phyloP scores from a whole-genome alignment of 1,139 yeast species.

The Candida glucosophila region DNA sequence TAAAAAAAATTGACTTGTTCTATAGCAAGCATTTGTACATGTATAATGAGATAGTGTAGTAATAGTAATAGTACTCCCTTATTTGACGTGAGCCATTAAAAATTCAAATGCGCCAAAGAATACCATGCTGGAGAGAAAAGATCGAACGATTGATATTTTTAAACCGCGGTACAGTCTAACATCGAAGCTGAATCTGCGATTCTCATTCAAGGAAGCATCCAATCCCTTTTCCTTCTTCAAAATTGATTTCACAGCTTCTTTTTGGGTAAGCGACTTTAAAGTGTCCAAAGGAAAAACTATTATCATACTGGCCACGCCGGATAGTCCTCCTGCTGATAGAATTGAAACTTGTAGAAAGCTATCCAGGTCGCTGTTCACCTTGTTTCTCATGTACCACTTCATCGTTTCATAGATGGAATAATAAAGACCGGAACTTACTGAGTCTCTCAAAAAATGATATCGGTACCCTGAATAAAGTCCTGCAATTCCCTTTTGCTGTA shows the following conservation, averaged over 20 bases:
- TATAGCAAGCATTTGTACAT: too few relatives aligned
- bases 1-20: too few relatives aligned
- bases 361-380: slow-evolving; percentile 22
- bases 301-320: slow-evolving; percentile 71
- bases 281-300: slow-evolving; percentile 77
- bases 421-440: slow-evolving; percentile 65
- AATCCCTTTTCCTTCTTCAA: slow-evolving; percentile 42
- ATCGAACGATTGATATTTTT: slow-evolving; percentile 63
- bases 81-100: slow-evolving; percentile 45
- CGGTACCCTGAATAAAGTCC: slow-evolving; percentile 70
- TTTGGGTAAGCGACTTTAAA: slow-evolving; percentile 63
- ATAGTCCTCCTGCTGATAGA: slow-evolving; percentile 64
- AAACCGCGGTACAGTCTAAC: slow-evolving; percentile 64
- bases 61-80: slow-evolving; percentile 1
- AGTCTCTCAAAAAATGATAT: slow-evolving; percentile 61
- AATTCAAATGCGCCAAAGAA: slow-evolving; percentile 69
- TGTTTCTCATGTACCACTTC: slow-evolving; percentile 37
- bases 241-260: slow-evolving; percentile 64
- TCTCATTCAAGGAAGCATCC: slow-evolving; percentile 21
- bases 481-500: slow-evolving; percentile 45
- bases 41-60: too few relatives aligned
- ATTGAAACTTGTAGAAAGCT: slow-evolving; percentile 27
- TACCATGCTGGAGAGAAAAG: slow-evolving; percentile 65
- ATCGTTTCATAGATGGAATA: slow-evolving; percentile 69
- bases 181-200: slow-evolving; percentile 26